Evolutionary conservation across 305 asterid genomes (phyloP).

Genomic region (Solanum hybrid): DNA sequence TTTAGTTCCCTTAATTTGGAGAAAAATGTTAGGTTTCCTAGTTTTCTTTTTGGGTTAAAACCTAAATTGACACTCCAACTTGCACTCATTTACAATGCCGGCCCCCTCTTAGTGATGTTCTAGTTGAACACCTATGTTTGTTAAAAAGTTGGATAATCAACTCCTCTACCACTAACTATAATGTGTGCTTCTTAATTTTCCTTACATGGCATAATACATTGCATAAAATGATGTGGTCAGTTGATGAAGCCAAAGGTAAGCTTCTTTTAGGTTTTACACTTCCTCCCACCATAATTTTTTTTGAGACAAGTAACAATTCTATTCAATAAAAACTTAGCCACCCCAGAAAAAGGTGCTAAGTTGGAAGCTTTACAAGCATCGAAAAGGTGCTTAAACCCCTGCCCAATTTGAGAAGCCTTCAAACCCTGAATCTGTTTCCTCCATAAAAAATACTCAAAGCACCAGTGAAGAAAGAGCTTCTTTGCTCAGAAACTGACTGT

Average conservation of each 20-base stretch:
- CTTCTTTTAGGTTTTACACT: background rate
- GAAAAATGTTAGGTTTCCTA: background rate
- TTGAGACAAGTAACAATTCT: no score
- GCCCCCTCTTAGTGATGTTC: background rate
- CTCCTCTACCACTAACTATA: background rate
- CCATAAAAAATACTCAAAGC: background rate
- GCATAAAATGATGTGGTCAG: background rate
- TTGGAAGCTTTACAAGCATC: no score
- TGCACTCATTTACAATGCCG: background rate
- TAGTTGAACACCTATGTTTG: background rate
- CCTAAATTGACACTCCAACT: background rate
- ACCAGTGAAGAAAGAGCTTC: background rate
- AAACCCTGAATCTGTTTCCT: background rate
- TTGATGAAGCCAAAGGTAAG: background rate
- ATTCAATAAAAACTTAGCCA: no score
- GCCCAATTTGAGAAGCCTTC: background rate
- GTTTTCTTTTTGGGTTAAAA: background rate
- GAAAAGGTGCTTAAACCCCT: no score
- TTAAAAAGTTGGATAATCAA: background rate
- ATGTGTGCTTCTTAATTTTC: background rate
- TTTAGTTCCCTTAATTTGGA: background rate
- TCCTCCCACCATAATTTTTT: background rate
- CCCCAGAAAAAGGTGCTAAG: no score
- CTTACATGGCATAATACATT: background rate
- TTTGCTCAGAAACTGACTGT: background rate